Percentiles rank a stretch among this genome's conserved stretches.
These are phyloP conservation scores for Nakazawaea wyomingensis DNA, from an alignment of 805 yeast genomes.

Conservation along the genomic window DNA sequence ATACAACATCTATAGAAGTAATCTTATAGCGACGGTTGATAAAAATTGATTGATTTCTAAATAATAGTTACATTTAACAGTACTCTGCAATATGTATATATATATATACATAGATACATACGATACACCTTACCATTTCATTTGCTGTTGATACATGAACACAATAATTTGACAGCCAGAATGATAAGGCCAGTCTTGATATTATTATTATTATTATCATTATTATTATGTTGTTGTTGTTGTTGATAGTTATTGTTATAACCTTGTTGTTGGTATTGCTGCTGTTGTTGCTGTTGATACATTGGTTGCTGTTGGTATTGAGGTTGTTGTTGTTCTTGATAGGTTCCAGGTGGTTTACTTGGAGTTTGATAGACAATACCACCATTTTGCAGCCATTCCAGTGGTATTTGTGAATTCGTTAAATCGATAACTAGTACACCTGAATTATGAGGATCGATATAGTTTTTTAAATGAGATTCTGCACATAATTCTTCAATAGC, in stretches of 20 bases:
- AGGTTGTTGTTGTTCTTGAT: conserved; percentile 18
- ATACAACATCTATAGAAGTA: too few relatives aligned
- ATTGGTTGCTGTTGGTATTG: conserved; percentile 17
- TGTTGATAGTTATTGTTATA: conserved; percentile 26
- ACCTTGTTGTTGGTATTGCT: conserved; percentile 21
- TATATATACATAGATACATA: too few relatives aligned
- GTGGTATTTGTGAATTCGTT: conserved; percentile 39
- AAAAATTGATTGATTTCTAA: too few relatives aligned
- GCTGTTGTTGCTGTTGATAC: conserved; percentile 17
- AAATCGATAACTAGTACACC: conserved; percentile 79
- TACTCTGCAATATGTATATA: not conserved
- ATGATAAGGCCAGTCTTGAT: conserved; percentile 12
- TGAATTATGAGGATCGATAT: conserved; percentile 63
- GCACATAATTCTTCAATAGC: conserved; percentile 77
- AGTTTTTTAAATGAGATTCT: conserved; percentile 55
- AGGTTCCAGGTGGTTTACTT: conserved; percentile 12
- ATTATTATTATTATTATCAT: conserved; percentile 23
- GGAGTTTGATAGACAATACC: conserved; percentile 19
- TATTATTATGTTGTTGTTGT: conserved; percentile 27
- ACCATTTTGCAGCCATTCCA: conserved; percentile 22
- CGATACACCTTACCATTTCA: too few relatives aligned
- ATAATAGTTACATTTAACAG: not conserved
- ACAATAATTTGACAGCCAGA: conserved; percentile 14
- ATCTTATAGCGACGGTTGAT: too few relatives aligned
- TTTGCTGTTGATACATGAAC: conserved; percentile 15